Conservation (phyloP, 2,329 filamentous ascomycete species). For the Didymella arachidicola region DNA sequence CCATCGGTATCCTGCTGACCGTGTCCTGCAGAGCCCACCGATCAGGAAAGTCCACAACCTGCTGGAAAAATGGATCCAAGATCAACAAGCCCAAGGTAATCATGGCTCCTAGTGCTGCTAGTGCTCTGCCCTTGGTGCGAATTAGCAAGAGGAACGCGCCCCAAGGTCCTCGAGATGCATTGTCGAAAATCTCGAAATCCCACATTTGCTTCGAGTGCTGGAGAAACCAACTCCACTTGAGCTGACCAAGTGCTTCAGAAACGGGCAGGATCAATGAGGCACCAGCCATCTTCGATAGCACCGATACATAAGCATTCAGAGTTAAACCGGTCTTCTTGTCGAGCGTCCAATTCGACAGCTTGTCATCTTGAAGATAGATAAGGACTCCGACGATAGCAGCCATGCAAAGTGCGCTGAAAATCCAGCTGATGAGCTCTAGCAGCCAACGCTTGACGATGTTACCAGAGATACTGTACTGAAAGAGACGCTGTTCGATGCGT, state of each 20-base stretch:
- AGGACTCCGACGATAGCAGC: conserved; percentile 27
- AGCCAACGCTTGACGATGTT: conserved; percentile 38
- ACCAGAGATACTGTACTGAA: conserved; percentile 24
- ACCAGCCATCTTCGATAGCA: conserved; percentile 40
- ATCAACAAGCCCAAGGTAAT: conserved; percentile 33
- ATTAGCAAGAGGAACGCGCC: conserved; percentile 30
- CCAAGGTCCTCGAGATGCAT: conserved; percentile 40
- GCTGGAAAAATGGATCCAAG: conserved; percentile 45
- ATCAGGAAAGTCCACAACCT: conserved; percentile 42
- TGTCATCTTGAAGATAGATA: conserved; percentile 16
- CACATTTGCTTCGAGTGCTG: conserved; percentile 39
- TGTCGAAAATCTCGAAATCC: conserved; percentile 51
- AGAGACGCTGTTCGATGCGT: conserved; percentile 33
- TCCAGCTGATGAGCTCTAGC: conserved; percentile 38
- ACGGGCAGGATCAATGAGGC: conserved; percentile 41
- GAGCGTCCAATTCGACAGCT: conserved; percentile 20
- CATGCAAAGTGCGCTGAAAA: conserved; percentile 39
- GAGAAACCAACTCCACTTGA: conserved; percentile 49
- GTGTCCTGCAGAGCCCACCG: no score
- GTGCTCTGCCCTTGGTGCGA: conserved; percentile 27
- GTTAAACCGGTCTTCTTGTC: conserved; percentile 23
- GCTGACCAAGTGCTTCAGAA: conserved; percentile 43
- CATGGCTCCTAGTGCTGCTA: conserved; percentile 36
- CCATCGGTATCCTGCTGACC: no score
- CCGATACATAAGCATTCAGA: conserved; percentile 39